These are phyloP conservation scores for Fusarium sp. DNA, from an alignment of 2,329 filamentous ascomycete genomes.

Conservation along the genomic window DNA sequence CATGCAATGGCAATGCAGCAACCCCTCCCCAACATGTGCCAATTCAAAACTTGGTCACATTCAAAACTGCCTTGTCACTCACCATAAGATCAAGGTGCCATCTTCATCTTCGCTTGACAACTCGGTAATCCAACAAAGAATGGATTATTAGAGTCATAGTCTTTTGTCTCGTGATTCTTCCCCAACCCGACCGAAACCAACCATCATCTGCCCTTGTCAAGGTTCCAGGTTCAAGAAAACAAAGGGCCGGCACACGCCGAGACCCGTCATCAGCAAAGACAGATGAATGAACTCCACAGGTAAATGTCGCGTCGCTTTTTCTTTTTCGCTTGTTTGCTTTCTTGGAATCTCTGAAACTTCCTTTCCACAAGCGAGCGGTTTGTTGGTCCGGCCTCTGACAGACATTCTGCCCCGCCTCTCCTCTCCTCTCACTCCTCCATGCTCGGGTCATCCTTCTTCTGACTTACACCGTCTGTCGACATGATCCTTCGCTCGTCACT, in stretches of 20 bases:
- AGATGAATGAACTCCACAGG: background rate
- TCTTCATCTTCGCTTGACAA: background rate
- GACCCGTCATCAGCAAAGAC: background rate
- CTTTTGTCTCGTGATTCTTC: constrained; percentile 19
- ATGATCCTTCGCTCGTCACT: constrained; percentile 5
- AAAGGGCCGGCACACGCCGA: background rate
- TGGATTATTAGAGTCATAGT: constrained; percentile 4
- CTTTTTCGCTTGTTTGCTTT: background rate
- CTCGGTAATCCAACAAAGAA: constrained; percentile 4
- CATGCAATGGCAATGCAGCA: constrained; percentile 1
- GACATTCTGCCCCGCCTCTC: background rate
- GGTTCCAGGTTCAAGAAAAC: background rate
- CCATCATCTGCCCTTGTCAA: background rate
- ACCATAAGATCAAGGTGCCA: background rate
- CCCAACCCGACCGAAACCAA: background rate
- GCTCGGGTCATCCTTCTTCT: background rate
- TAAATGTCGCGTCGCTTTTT: background rate
- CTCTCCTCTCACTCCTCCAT: constrained; percentile 1
- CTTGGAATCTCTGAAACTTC: constrained; percentile 9
- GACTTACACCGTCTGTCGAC: constrained; percentile 21
- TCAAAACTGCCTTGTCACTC: constrained; percentile 6
- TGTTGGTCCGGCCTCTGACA: background rate
- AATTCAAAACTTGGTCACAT: constrained; percentile 9
- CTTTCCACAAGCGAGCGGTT: background rate
- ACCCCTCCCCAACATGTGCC: constrained; percentile 7